phyloP scores from a whole-genome alignment of 2,329 filamentous ascomycete species.

The Lasiodiplodia citricola region DNA sequence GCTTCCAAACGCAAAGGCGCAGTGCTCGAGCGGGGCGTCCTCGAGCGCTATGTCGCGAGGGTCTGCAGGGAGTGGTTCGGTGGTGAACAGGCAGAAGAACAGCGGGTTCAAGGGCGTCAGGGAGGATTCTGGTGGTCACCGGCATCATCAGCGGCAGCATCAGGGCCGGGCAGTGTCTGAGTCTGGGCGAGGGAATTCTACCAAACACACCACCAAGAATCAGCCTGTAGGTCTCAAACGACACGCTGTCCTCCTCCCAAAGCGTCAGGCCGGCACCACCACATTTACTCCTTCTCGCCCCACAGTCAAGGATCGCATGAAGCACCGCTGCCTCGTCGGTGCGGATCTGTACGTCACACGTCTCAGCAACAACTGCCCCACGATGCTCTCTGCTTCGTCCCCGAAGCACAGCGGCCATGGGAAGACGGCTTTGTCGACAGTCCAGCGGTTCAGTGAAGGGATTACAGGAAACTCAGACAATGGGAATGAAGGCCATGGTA shows the following conservation, averaged over 20 bases:
- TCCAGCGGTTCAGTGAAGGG: not conserved
- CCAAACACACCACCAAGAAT: constrained; percentile 22
- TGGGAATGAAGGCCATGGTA: not conserved
- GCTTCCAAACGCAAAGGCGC: constrained; percentile 44
- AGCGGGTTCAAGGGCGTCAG: not conserved
- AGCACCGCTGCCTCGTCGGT: constrained; percentile 53
- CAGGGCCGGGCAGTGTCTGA: too few species aligned
- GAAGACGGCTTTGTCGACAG: not conserved
- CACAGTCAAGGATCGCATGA: constrained; percentile 47
- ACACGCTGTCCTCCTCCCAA: not conserved
- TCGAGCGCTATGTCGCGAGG: not conserved
- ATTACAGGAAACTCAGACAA: not conserved
- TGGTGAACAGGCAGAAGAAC: not conserved
- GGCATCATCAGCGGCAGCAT: not conserved
- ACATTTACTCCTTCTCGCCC: constrained; percentile 14
- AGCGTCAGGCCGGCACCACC: not conserved
- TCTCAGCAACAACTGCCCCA: constrained; percentile 37
- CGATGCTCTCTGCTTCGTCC: not conserved
- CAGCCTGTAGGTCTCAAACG: not conserved
- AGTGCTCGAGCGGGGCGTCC: not conserved
- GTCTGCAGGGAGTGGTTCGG: not conserved
- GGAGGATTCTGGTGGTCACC: not conserved
- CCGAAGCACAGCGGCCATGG: not conserved
- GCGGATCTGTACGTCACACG: constrained; percentile 59
- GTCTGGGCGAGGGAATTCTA: not conserved